A percentile compares a stretch with the other conserved stretches of the same genome.
Conservation (phyloP, 331 rosid species). For the Arachis monticola region DNA sequence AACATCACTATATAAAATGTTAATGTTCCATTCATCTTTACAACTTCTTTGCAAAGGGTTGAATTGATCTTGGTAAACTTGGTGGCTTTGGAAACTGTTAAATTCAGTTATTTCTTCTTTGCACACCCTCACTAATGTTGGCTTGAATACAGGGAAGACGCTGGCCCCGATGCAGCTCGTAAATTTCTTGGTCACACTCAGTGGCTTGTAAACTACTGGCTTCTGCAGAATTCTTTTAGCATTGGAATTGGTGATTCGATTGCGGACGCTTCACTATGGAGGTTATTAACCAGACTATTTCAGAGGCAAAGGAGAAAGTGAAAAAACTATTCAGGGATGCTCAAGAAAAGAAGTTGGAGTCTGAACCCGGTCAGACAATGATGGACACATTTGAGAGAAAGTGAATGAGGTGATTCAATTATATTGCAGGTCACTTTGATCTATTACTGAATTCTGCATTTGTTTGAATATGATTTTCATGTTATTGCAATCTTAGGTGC, state of each 20-base stretch:
- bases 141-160: slow-evolving; percentile 84
- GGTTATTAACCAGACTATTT: slow-evolving; percentile 82
- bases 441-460: slow-evolving; percentile 6
- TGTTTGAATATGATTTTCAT: slow-evolving; percentile 29
- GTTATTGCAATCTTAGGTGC: slow-evolving; percentile 46
- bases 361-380: slow-evolving; percentile 98
- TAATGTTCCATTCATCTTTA: background rate
- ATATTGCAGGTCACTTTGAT: slow-evolving; percentile 19
- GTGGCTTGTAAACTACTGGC: slow-evolving; percentile 99
- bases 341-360: slow-evolving; percentile 81
- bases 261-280: slow-evolving; percentile 99
- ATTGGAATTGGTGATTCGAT: slow-evolving; percentile 98
- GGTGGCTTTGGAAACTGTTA: too few relatives aligned
- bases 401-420: slow-evolving; percentile 77
- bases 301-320: slow-evolving; percentile 86
- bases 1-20: slow-evolving; percentile 10
- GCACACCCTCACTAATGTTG: too few relatives aligned
- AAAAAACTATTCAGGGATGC: slow-evolving; percentile 85
- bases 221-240: slow-evolving; percentile 93
- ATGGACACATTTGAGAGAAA: slow-evolving; percentile 95
- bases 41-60: too few relatives aligned
- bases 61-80: too few relatives aligned
- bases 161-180: slow-evolving; percentile 99
- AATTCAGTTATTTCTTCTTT: slow-evolving; percentile 11
- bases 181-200: slow-evolving; percentile 98